Conservation (phyloP, 495 filamentous ascomycete species). For the Tuber calosporum region DNA sequence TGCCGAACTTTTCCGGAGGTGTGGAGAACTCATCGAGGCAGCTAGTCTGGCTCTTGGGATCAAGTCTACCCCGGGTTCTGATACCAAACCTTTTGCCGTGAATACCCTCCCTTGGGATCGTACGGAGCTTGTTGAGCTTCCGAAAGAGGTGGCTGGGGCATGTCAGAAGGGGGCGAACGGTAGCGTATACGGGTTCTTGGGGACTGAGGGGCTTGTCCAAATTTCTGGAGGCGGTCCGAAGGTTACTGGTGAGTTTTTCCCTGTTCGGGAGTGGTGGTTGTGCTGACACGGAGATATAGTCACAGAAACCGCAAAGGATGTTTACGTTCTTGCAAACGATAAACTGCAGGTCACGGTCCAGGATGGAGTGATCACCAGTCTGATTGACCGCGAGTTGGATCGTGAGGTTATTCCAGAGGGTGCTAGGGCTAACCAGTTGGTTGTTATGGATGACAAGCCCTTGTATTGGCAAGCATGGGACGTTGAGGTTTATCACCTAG, state of each 20-base stretch:
- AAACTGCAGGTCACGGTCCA: slow-evolving; percentile 65
- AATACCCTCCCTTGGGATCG: slow-evolving; percentile 83
- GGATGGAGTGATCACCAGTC: slow-evolving; percentile 68
- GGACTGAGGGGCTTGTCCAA: slow-evolving; percentile 41
- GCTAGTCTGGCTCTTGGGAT: slow-evolving; percentile 63
- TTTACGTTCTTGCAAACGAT: slow-evolving; percentile 70
- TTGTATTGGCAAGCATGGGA: slow-evolving; percentile 99
- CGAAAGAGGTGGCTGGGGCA: slow-evolving; percentile 39
- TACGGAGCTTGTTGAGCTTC: slow-evolving; percentile 60
- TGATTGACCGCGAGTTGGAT: slow-evolving; percentile 61
- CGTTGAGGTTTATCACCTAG: slow-evolving; percentile 90
- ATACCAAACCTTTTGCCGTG: slow-evolving; percentile 51
- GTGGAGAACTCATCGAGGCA: slow-evolving; percentile 60
- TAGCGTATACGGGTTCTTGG: slow-evolving; percentile 47
- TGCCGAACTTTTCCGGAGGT: slow-evolving; percentile 69
- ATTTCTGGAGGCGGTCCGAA: slow-evolving; percentile 22
- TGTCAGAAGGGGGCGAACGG: slow-evolving; percentile 11
- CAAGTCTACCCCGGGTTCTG: slow-evolving; percentile 41
- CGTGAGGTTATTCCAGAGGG: slow-evolving; percentile 74
- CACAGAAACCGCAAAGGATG: slow-evolving; percentile 56
- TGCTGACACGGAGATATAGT: slow-evolving; percentile 44
- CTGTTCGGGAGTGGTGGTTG: neutral
- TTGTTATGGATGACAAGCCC: slow-evolving; percentile 96
- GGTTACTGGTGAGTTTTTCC: slow-evolving; percentile 24
- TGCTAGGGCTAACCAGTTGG: slow-evolving; percentile 78